Conservation (phyloP, 75 land plant species). For the Selaginella tamariscina region DNA sequence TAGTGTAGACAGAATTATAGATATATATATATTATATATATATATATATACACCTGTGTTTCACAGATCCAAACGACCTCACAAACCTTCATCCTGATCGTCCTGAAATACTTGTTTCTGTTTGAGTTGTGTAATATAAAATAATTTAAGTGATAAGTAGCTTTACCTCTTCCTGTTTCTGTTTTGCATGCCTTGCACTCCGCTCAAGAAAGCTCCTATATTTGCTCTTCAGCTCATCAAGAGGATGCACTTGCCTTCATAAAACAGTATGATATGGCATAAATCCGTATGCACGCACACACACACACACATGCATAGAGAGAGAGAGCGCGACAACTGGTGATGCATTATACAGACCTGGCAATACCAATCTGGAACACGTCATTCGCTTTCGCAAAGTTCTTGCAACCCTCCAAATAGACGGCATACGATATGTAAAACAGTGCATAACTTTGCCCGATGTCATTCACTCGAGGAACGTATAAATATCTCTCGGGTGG, state of each 20-base stretch:
- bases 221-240: constrained; percentile 40
- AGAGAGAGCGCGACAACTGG: neutral
- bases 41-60: neutral
- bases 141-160: no score
- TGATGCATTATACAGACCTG: constrained; percentile 29
- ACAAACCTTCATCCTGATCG: neutral
- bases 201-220: constrained; percentile 44
- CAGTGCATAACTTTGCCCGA: constrained; percentile 66
- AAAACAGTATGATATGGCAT: neutral
- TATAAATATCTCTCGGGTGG: constrained; percentile 72
- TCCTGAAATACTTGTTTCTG: no score
- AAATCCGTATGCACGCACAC: neutral
- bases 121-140: no score
- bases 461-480: constrained; percentile 67
- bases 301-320: neutral
- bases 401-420: constrained; percentile 57
- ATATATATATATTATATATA: no score
- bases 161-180: constrained; percentile 13
- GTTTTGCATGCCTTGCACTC: constrained; percentile 20
- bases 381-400: constrained; percentile 54
- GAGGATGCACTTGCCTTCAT: constrained; percentile 61
- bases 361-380: constrained; percentile 67
- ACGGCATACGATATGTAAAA: constrained; percentile 64
- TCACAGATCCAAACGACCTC: neutral
- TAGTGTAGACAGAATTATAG: no score